Evolutionary conservation across 495 filamentous ascomycete genomes (phyloP), one percentile per base, ranked within the genome.

Genomic region (Hyaloscypha hepaticicola): DNA sequence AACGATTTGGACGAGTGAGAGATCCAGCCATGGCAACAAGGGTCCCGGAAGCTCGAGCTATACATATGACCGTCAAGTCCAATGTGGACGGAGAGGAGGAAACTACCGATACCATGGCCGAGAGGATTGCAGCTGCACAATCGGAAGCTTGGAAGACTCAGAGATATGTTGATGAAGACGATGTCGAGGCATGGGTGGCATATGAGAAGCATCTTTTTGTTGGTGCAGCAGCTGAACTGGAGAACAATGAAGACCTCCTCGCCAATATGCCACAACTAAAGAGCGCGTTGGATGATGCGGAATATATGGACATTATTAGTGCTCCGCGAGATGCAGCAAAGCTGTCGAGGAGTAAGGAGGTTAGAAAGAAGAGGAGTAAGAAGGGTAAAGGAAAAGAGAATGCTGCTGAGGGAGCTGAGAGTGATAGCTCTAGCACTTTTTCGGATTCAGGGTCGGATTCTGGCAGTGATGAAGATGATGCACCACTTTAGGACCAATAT

Each of bases 61-160:
- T 93, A 28, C 88, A 90, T 66, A 82, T 88, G 64, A 83, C 87
- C 14, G 81, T 90, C 70, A 91, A 91, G 71, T 78, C 82, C 5
- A 77, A 80, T 7, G 84, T 83, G 31, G 84, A 87, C 62, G 79
- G 79, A 16, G 83, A 87, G 24, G 77, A 79, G 24, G 64, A 75
- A 5, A 69, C 75, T 21, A 77, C 78, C 34, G 78, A 76, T 22
- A 80, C 79, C 7, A 87, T 85, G 62, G 73, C 82, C 38, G 79
- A 85, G 52, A 75, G 67, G 41, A 68, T 86, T 0, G 72, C 89
- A 60, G 80, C 83, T 63, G 76, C 77, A 67, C 85, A 89, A 68
- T 85, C 88, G 58, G 90, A 93, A 66, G 77, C 79, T 63, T 93
- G 90, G 90, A 81, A 78, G 58, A 74, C 74, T 29, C 76, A 88